Evolutionary conservation across 2,329 filamentous ascomycete species (phyloP), one percentile per base, ranked within the genome.

Genomic region (Cladobotryum mycophilum): DNA sequence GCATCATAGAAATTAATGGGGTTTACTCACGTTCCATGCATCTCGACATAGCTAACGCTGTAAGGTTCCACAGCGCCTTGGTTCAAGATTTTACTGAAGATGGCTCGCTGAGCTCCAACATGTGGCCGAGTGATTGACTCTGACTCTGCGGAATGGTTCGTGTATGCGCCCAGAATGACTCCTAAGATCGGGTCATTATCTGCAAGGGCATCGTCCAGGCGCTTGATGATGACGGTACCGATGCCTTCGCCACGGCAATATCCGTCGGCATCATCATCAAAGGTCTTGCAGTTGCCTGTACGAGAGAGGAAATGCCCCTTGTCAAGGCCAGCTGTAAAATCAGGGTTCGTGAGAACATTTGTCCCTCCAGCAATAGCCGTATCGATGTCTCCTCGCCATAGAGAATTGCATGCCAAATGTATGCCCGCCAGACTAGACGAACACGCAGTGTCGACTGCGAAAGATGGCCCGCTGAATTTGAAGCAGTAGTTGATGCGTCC

Each of bases 41-140:
- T 89, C 67, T 96, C 90, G 3, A 95, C 85, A 59, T 93, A 95
- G 65, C 83, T 82, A 25, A 96, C 79, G 50, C 89, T 84, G 47
- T 82, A 78, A 1, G 89, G 85, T 60, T 92, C 84, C 14, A 93
- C 78, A 51, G 84, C 85, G 20, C 87, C 84, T 40, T 88, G 81
- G 34, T 84, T 80, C 1, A 93, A 74, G 25, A 95, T 73, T 44
- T 76, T 75, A 54, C 76, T 76, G 60, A 79, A 86, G 3, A 88
- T 67, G 52, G 73, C 74, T 35, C 79, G 73, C 57, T 89, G 86
- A 0, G 80, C 76, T 25, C 75, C 79, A 3, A 74, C 79, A 55
- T 86, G 82, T 0, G 87, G 86, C 33, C 82, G 80, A 0, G 86
- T 90, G 53, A 91, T 89, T 0, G 84, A 88, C 1, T 81, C 75